These are phyloP conservation scores for Xylogone sp. DNA, from an alignment of 2,329 filamentous ascomycete genomes.

Conservation along the genomic window DNA sequence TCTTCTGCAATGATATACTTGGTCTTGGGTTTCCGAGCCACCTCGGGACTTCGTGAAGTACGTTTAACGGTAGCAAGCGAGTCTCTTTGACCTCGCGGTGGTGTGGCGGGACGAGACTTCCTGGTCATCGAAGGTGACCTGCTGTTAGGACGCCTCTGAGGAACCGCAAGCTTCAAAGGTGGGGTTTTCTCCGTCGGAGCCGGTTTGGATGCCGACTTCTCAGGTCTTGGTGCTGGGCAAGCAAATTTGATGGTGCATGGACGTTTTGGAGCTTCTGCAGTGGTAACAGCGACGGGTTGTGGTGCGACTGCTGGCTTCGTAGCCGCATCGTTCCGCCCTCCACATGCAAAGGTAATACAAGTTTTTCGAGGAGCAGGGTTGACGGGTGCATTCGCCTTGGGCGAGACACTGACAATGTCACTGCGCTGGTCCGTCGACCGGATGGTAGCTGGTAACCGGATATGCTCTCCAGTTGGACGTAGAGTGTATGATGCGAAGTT, in stretches of 20 bases:
- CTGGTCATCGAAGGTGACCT: slow-evolving; percentile 24
- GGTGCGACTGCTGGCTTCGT: slow-evolving; percentile 37
- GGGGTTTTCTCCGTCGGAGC: slow-evolving; percentile 6
- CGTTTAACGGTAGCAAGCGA: slow-evolving; percentile 27
- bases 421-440: slow-evolving; percentile 6
- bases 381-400: slow-evolving; percentile 49
- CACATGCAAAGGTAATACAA: slow-evolving; percentile 88
- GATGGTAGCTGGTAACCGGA: slow-evolving; percentile 4
- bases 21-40: slow-evolving; percentile 32
- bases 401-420: slow-evolving; percentile 19
- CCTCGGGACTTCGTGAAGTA: slow-evolving; percentile 34
- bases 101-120: slow-evolving; percentile 16
- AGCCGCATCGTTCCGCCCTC: slow-evolving; percentile 46
- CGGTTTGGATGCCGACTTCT: slow-evolving; percentile 20
- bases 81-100: slow-evolving; percentile 16
- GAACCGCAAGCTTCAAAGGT: slow-evolving; percentile 13
- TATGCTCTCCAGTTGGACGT: slow-evolving; percentile 9
- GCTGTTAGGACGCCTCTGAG: slow-evolving; percentile 7
- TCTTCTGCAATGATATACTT: slow-evolving; percentile 27
- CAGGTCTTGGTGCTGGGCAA: slow-evolving; percentile 54
- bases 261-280: slow-evolving; percentile 41
- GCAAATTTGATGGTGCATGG: slow-evolving; percentile 70
- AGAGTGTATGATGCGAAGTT: slow-evolving; percentile 28
- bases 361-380: slow-evolving; percentile 72
- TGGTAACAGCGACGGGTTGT: slow-evolving; percentile 27